Evolutionary conservation across 352 stramenopile species (phyloP).

Genomic region (Peronosclerospora sorghi): DNA sequence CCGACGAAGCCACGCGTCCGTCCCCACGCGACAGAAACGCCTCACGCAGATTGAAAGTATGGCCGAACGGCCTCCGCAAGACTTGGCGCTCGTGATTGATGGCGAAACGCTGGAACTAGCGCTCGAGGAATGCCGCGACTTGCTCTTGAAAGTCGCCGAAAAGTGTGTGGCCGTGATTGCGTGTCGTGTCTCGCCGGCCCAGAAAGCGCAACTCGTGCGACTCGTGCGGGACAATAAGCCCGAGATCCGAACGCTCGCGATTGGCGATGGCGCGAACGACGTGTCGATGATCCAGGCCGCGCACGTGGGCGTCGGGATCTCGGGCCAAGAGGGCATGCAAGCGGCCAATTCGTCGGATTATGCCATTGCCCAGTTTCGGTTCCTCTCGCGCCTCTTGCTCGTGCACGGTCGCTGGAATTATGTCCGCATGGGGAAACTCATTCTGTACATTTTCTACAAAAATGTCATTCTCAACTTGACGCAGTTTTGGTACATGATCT

Average conservation of each 20-base stretch:
- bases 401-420: constrained; percentile 93
- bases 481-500: constrained; percentile 92
- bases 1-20: constrained; percentile 4
- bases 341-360: constrained; percentile 92
- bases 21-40: constrained; percentile 14
- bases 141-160: constrained; percentile 67
- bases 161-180: constrained; percentile 87
- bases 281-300: constrained; percentile 93
- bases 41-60: constrained; percentile 64
- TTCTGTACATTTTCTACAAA: constrained; percentile 94
- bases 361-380: constrained; percentile 91
- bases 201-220: constrained; percentile 89
- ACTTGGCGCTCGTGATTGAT: constrained; percentile 67
- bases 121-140: constrained; percentile 57
- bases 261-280: constrained; percentile 94
- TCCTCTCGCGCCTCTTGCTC: constrained; percentile 84
- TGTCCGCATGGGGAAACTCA: constrained; percentile 86
- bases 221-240: constrained; percentile 87
- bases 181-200: constrained; percentile 87
- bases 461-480: constrained; percentile 93
- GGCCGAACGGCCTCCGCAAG: constrained; percentile 28
- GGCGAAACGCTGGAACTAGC: constrained; percentile 72
- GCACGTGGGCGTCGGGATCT: constrained; percentile 90
- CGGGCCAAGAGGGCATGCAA: constrained; percentile 89
- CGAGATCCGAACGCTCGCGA: constrained; percentile 75